Evolutionary conservation across 2,329 filamentous ascomycete genomes (phyloP), one percentile per base, ranked within the genome.

Genomic region (Cladosporium sphaerospermum): DNA sequence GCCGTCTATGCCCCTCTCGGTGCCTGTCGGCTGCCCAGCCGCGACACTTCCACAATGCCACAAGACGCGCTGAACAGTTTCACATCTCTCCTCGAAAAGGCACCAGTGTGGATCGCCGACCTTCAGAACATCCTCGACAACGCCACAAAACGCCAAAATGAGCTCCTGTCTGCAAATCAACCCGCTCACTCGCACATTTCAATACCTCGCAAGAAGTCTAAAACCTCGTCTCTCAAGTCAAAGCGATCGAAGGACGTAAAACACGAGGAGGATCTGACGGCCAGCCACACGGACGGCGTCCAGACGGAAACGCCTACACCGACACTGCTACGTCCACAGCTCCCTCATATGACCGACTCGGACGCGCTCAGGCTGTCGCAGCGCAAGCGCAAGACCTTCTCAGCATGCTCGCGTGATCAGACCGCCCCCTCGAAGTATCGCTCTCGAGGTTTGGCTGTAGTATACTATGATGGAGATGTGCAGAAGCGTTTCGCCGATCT

Each of bases 401-500:
- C 74, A 3, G 60, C 71, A 18, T 59, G 64, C 6, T 75, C 73
- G 3, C 71, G 65, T 14, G 63, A 66, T 40, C 59, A 62, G 7
- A 72, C 71, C 6, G 70, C 68, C 3, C 71, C 75, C 1, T 69
- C 74, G 9, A 81, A 82, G 57, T 86, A 86, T 66, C 83, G 87
- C 52, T 83, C 83, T 3, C 81, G 86, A 59, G 84, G 79, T 54
- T 86, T 89, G 77, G 85, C 92, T 44, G 84, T 93, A 39, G 87
- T 96, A n/a, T 91, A 89, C 70, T 96, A 96, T 67, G 91, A 96
- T 66, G 88, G 86, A 60, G 85, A 89, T 57, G 85, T 95, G 3
- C 90, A 96, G 66, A 82, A 82, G 47, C 83, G 85, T 37, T 89
- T 96, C 59, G 90, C 95, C 62, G 78, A 85, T 52, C 73, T 96